Percentiles rank a stretch among this genome's conserved stretches.
Evolutionary conservation across 306 rosid species (phyloP).

Genomic region (Adenanthera pavonina): DNA sequence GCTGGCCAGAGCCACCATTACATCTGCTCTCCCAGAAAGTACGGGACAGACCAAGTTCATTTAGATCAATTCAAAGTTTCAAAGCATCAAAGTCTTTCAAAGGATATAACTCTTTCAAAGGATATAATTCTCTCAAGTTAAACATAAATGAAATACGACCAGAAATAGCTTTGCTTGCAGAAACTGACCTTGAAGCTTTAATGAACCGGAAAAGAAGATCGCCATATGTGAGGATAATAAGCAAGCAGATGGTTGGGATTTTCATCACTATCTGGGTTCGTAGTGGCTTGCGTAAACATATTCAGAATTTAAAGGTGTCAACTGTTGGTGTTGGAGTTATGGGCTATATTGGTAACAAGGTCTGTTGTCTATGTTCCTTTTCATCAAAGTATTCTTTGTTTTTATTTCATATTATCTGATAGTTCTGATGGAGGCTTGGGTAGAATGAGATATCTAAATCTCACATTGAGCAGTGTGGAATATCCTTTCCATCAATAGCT

Average conservation of each 20-base stretch:
- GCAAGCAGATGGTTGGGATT: slow-evolving; percentile 99
- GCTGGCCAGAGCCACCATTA: slow-evolving; percentile 95
- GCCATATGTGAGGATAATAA: slow-evolving; percentile 87
- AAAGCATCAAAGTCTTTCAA: slow-evolving; percentile 63
- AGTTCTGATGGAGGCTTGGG: neutral
- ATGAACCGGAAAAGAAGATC: slow-evolving; percentile 83
- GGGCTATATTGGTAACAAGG: slow-evolving; percentile 99
- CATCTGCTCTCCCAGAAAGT: slow-evolving; percentile 68
- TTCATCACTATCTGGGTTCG: slow-evolving; percentile 97
- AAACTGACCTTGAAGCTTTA: slow-evolving; percentile 83
- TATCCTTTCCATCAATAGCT: slow-evolving; percentile 19
- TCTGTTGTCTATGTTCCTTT: slow-evolving; percentile 41
- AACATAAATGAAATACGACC: slow-evolving; percentile 52
- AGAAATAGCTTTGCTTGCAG: slow-evolving; percentile 61
- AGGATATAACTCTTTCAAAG: slow-evolving; percentile 55
- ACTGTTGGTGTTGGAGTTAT: slow-evolving; percentile 97
- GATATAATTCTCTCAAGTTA: slow-evolving; percentile 75
- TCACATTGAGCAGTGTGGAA: too few relatives aligned
- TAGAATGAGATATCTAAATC: too few relatives aligned
- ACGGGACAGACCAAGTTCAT: slow-evolving; percentile 75
- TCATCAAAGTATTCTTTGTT: slow-evolving; percentile 3
- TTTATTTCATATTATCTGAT: neutral
- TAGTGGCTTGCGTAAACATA: slow-evolving; percentile 86
- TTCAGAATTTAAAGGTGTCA: slow-evolving; percentile 91
- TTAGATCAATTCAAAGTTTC: slow-evolving; percentile 62